These are phyloP conservation scores for Aspergillus ustus DNA, from an alignment of 2,329 filamentous ascomycete species.

Conservation along the genomic window DNA sequence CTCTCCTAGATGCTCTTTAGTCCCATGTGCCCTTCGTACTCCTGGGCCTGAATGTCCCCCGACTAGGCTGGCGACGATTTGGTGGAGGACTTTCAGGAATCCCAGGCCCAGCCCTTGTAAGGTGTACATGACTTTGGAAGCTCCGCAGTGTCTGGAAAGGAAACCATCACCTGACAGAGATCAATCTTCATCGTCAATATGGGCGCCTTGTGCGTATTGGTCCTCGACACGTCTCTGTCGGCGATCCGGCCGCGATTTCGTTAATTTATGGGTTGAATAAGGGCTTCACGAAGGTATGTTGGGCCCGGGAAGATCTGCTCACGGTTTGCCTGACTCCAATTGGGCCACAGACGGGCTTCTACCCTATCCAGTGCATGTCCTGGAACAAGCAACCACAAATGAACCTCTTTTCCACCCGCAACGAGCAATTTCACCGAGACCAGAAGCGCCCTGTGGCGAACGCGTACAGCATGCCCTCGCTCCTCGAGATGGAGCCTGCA, in stretches of 20 bases:
- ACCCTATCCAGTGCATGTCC: conserved; percentile 6
- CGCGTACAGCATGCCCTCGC: conserved; percentile 23
- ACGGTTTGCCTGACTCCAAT: not conserved
- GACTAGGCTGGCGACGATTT: not conserved
- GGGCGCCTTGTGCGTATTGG: conserved; percentile 6
- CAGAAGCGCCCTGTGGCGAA: conserved; percentile 21
- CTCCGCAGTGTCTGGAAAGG: conserved; percentile 7
- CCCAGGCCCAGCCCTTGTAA: not conserved
- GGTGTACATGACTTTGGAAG: conserved; percentile 3
- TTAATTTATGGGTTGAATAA: conserved; percentile 6
- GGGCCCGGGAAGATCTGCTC: not conserved
- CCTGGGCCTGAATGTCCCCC: not conserved
- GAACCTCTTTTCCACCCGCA: conserved; percentile 37
- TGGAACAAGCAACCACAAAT: conserved; percentile 7
- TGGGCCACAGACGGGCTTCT: conserved; percentile 2
- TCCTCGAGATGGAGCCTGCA: conserved; percentile 13
- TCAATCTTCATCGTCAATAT: not conserved
- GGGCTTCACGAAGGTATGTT: not conserved
- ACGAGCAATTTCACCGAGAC: conserved; percentile 35
- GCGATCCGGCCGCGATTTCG: not conserved
- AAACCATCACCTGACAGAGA: conserved; percentile 2
- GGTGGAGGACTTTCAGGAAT: not conserved
- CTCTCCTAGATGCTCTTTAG: too few species aligned
- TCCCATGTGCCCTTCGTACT: not conserved
- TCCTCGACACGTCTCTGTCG: conserved; percentile 3